Conservation (phyloP, 2,329 filamentous ascomycete species). For the Intubia oerlemansii region DNA sequence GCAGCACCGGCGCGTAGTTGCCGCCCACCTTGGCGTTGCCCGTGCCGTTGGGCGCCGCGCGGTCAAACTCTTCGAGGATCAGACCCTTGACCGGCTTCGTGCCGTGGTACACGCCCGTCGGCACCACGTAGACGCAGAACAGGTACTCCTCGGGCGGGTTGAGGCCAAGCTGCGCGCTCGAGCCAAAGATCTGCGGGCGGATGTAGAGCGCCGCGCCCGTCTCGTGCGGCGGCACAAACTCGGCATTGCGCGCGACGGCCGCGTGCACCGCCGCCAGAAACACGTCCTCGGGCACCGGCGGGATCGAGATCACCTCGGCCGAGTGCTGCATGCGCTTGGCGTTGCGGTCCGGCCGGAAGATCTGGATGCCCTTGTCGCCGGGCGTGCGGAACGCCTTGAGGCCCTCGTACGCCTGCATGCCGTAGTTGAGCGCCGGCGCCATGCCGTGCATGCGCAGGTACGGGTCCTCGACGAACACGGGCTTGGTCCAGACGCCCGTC, state of each 20-base stretch:
- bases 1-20: slow-evolving; percentile 83
- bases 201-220: slow-evolving; percentile 88
- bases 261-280: slow-evolving; percentile 61
- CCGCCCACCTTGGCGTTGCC: slow-evolving; percentile 87
- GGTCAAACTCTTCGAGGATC: slow-evolving; percentile 84
- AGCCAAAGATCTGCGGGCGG: slow-evolving; percentile 73
- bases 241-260: slow-evolving; percentile 74
- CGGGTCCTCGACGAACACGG: slow-evolving; percentile 62
- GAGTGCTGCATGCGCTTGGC: slow-evolving; percentile 70
- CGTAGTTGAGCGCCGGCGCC: slow-evolving; percentile 89
- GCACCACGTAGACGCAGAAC: slow-evolving; percentile 75
- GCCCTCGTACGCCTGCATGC: slow-evolving; percentile 95
- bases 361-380: slow-evolving; percentile 44
- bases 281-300: slow-evolving; percentile 51
- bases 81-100: slow-evolving; percentile 69
- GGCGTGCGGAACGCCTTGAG: slow-evolving; percentile 84
- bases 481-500: slow-evolving; percentile 57
- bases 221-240: slow-evolving; percentile 72
- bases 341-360: slow-evolving; percentile 80
- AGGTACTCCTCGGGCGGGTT: slow-evolving; percentile 81
- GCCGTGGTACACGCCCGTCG: slow-evolving; percentile 87
- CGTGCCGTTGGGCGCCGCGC: slow-evolving; percentile 75
- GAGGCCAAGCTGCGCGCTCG: slow-evolving; percentile 67
- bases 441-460: slow-evolving; percentile 84
- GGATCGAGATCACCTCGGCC: slow-evolving; percentile 64